Base-by-base conservation (phyloP, 352 stramenopile genomes). In the Plasmopara muralis region DNA sequence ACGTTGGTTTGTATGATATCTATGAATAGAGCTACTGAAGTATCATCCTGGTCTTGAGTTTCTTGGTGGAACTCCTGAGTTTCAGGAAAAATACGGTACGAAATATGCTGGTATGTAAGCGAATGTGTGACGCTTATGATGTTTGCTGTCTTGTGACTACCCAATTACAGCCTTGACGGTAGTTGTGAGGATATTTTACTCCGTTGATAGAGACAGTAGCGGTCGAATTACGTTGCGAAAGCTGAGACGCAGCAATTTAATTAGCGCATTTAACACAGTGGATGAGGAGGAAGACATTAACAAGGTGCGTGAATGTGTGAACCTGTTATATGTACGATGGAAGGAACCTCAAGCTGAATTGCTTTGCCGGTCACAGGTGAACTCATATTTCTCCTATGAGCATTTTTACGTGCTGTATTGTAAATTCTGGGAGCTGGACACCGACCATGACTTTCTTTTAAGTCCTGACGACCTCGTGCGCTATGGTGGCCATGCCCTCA, bases 351-450 rank as follows among this genome's bases (percentile, higher is more conserved):
- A 10, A 1, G 6, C 6, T 40, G 9, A 12, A 56, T 6, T 39
- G 4, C 20, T 30, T 12, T 29, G 13, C 39, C 29, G 30, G 34
- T 34, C 18, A 10, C 44, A 93, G 83, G 85, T 96, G 43, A 95
- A 92, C 64, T 86, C 87, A 43, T 98, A 95, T 74, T 99, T 99
- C 71, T 97, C 83, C 18, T 99, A 99, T 70, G 96, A 99, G 76
- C 96, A 99, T 70, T 99, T 99, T 60, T 99, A 99, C 71, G 96
- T 99, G 46, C 66, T 99, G 33, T 99, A 99, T 71, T 99, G 96
- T 75, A 95, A 98, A 61, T 99, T 99, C 60, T 99, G 96, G 95
- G 97, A 99, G 62, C 84, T 99, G 18, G 97, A 99, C 76, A 92
- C 94, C 43, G 83, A 94, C 50, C 83, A 92, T 62, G 83, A 94